A percentile compares a stretch with the other conserved stretches of the same genome.
These are phyloP conservation scores for Oryza meridionalis DNA, from an alignment of 176 grass and related monocot genomes.

Conservation along the genomic window DNA sequence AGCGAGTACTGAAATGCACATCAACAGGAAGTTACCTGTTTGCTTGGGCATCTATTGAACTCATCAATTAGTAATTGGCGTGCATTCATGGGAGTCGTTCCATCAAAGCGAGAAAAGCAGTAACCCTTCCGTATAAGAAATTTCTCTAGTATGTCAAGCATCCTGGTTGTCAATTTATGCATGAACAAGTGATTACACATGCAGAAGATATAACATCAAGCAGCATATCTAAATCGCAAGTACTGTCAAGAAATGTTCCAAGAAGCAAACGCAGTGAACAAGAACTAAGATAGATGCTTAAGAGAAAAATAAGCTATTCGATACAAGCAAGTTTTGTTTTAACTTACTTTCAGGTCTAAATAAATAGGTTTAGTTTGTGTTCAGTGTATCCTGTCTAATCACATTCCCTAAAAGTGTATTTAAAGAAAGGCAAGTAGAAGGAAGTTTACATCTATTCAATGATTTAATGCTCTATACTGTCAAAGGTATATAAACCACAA, in stretches of 20 bases:
- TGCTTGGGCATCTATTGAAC: constrained; percentile 96
- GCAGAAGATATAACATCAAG: constrained; percentile 32
- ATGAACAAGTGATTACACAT: constrained; percentile 34
- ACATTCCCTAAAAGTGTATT: not conserved
- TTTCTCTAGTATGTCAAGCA: constrained; percentile 99
- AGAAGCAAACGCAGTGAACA: constrained; percentile 20
- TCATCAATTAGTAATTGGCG: constrained; percentile 89
- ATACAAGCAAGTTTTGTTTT: constrained; percentile 12
- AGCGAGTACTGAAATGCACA: constrained; percentile 30
- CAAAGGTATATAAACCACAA: constrained; percentile 15
- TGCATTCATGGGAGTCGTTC: constrained; percentile 91
- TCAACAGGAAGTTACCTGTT: constrained; percentile 58
- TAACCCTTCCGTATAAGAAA: constrained; percentile 98
- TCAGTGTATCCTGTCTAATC: not conserved
- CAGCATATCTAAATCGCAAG: constrained; percentile 35
- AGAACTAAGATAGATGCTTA: not conserved
- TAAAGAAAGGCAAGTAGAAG: not conserved
- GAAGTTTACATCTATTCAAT: constrained; percentile 19
- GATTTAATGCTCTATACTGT: constrained; percentile 3
- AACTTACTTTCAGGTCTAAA: constrained; percentile 4
- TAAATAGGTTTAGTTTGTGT: not conserved
- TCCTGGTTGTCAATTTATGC: constrained; percentile 60
- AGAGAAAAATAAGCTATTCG: not conserved
- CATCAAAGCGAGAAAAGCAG: constrained; percentile 96
- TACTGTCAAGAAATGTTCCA: constrained; percentile 13